Evolutionary conservation across 495 filamentous ascomycete genomes (phyloP).

Genomic region (Pyronema omphalodes): DNA sequence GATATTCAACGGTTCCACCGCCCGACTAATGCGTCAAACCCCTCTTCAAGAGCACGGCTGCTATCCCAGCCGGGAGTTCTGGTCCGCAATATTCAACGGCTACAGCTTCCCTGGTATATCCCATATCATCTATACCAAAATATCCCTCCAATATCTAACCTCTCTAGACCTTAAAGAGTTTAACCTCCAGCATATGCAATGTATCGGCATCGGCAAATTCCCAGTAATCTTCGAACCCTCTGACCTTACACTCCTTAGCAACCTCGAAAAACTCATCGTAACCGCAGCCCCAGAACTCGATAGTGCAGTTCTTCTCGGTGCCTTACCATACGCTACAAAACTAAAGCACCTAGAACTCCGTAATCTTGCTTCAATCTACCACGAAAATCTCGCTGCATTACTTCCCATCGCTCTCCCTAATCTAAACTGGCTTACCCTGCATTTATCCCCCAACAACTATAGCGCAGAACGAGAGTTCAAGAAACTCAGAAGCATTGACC

Average conservation of each 20-base stretch:
- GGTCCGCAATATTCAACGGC: conserved; percentile 25
- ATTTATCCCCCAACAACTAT: conserved; percentile 9
- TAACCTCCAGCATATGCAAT: conserved; percentile 11
- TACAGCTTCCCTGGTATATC: conserved; percentile 10
- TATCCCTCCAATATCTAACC: neutral
- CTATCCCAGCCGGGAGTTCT: conserved; percentile 21
- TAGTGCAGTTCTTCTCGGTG: conserved; percentile 18
- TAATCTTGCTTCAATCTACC: conserved; percentile 14
- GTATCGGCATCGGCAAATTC: neutral
- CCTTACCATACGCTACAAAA: conserved; percentile 14
- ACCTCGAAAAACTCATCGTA: conserved; percentile 15
- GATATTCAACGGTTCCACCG: too few species aligned
- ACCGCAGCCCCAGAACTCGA: conserved; percentile 19
- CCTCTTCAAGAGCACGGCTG: conserved; percentile 4
- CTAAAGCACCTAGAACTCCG: conserved; percentile 19
- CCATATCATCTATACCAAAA: too few species aligned
- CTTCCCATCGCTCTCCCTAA: conserved; percentile 22
- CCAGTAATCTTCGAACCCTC: conserved; percentile 5
- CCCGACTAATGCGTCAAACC: too few species aligned
- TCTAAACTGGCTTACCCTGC: conserved; percentile 21
- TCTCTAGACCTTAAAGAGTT: conserved; percentile 11
- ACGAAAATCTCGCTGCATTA: conserved; percentile 14
- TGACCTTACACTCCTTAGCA: conserved; percentile 15
- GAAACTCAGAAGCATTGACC: conserved; percentile 9
- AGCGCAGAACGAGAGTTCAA: conserved; percentile 3